Base-by-base conservation (phyloP, 2,329 filamentous ascomycete genomes). In the Exophiala sideris region DNA sequence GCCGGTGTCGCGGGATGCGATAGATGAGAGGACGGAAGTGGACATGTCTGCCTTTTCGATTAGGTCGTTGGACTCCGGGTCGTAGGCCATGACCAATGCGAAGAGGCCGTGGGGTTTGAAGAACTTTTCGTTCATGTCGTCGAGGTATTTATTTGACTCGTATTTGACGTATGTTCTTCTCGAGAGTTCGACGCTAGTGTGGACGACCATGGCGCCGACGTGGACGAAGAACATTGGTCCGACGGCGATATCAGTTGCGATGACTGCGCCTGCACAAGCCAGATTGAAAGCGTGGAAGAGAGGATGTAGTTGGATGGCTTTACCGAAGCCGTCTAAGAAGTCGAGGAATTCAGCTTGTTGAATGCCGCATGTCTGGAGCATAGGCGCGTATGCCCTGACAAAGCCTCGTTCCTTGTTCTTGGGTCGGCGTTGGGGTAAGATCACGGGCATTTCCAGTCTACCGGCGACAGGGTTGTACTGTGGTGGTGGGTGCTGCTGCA, bases 71-170 rank as follows among this genome's bases (percentile, higher is more conserved):
- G 64, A 56, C 2, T 75, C 41, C 5, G 76, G 74, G 44, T 76
- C 76, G 67, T 73, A 82, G 1, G 77, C 76, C 67, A 84, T 75
- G 21, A 85, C 70, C 11, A 80, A 68, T 52, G 73, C 76, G 65
- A 76, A 79, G 0, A 85, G 71, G 0, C 81, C 81, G 1, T 73
- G 74, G 0, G 82, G 81, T 41, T 71, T 73, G 65, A 85, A 85
- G 54, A 82, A 76, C 4, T 78, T 71, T 7, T 75, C 70, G 60
- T 85, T 85, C 59, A 82, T 73, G 29, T 70, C 67, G 58, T 82
- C 74, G 8, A 85, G 72, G 62, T 81, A 84, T 0, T 64, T 68
- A 59, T 82, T 84, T 0, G 76, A 73, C 41, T 72, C 67, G 21
- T 55, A 52, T 32, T 58, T 69, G 41, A 45, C 41, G 21, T 48